phyloP scores from a whole-genome alignment of 768 basidiomycete species.

The Pisolithus orientalis region DNA sequence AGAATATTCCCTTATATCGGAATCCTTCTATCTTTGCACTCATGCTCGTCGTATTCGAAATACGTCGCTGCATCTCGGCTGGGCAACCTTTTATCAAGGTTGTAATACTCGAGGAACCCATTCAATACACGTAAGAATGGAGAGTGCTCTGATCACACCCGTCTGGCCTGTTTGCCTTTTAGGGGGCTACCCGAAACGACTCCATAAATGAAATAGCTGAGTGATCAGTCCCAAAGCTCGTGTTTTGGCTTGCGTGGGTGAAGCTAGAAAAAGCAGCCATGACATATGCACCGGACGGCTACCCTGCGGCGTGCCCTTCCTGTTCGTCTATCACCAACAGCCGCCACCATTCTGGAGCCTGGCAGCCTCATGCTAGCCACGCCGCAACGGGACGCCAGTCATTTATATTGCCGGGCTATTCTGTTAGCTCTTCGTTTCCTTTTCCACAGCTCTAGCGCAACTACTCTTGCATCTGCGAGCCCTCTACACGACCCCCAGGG shows the following conservation, averaged over 20 bases:
- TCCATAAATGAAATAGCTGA: constrained; percentile 28
- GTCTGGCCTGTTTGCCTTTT: constrained; percentile 17
- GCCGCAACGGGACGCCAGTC: constrained; percentile 25
- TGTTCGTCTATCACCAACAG: constrained; percentile 27
- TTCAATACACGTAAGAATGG: not conserved
- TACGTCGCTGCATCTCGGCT: not conserved
- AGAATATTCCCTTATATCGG: not conserved
- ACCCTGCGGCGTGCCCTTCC: constrained; percentile 16
- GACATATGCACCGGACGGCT: constrained; percentile 22
- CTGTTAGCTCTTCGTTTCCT: constrained; percentile 19
- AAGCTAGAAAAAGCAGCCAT: constrained; percentile 26
- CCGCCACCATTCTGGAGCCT: constrained; percentile 21
- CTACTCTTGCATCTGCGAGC: constrained; percentile 19
- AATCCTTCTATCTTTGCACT: not conserved
- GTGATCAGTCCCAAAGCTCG: constrained; percentile 16
- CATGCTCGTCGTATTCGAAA: not conserved
- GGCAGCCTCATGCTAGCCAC: constrained; percentile 32
- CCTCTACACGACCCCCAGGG: constrained; percentile 18
- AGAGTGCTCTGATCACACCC: not conserved
- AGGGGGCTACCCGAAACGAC: constrained; percentile 14
- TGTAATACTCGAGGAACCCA: not conserved
- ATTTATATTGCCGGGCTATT: constrained; percentile 27
- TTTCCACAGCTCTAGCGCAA: constrained; percentile 15
- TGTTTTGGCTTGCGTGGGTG: constrained; percentile 4
- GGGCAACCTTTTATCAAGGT: not conserved